Evolutionary conservation across 1,139 yeast genomes (phyloP).

Genomic region (Citeromyces siamensis): DNA sequence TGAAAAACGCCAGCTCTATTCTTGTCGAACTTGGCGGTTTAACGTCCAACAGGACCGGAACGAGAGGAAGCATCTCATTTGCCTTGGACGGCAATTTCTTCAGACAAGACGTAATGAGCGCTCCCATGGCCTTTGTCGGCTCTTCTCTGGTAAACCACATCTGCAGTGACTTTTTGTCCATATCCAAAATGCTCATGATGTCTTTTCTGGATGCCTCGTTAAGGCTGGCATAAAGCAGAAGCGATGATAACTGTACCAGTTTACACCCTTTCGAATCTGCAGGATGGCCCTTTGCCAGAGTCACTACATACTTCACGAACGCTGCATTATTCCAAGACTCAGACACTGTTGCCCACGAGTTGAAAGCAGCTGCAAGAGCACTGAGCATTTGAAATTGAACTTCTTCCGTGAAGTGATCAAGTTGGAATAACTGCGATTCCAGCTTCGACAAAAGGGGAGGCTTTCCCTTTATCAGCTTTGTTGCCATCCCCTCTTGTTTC

Average conservation of each 20-base stretch:
- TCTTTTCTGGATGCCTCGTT: slow-evolving; percentile 26
- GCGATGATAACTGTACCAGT: slow-evolving; percentile 64
- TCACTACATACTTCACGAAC: slow-evolving; percentile 38
- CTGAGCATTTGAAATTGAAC: slow-evolving; percentile 49
- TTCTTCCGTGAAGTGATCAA: slow-evolving; percentile 42
- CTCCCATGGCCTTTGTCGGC: slow-evolving; percentile 69
- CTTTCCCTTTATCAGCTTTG: slow-evolving; percentile 35
- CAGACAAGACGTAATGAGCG: slow-evolving; percentile 56
- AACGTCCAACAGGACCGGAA: slow-evolving; percentile 6
- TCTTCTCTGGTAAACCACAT: slow-evolving; percentile 32
- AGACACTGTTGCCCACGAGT: slow-evolving; percentile 55
- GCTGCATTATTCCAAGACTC: slow-evolving; percentile 34
- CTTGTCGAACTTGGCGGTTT: slow-evolving; percentile 46
- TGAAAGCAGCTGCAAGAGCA: slow-evolving; percentile 52
- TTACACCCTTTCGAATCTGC: slow-evolving; percentile 25
- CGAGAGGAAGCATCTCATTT: slow-evolving; percentile 18
- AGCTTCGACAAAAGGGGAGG: slow-evolving; percentile 40
- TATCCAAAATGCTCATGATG: slow-evolving; percentile 34
- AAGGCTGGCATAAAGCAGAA: slow-evolving; percentile 52
- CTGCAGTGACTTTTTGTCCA: slow-evolving; percentile 8
- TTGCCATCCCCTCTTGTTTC: slow-evolving; percentile 79
- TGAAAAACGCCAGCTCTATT: slow-evolving; percentile 56
- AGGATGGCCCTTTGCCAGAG: background rate
- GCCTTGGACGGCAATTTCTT: slow-evolving; percentile 13
- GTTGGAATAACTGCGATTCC: slow-evolving; percentile 41